Base-by-base conservation (phyloP, 371 early-diverging fungal genomes). In the Lichtheimia ramosa region DNA sequence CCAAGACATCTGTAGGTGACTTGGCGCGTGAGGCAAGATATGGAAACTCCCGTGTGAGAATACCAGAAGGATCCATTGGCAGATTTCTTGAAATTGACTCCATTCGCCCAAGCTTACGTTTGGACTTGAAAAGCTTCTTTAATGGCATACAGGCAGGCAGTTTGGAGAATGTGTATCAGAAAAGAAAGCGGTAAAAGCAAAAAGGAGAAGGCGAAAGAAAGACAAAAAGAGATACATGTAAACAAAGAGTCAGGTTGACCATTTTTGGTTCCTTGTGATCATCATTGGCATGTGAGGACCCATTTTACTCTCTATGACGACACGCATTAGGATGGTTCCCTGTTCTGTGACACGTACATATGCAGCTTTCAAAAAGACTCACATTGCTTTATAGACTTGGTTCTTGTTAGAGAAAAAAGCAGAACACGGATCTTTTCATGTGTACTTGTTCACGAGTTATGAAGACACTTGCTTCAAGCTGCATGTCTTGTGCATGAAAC, bases 1-100 rank as follows among this genome's bases (percentile, higher is more conserved):
- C 63, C 43, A 63, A 49, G 12, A 63, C 41, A 53, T 63, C 63
- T 15, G 58, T 48, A 18, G 63, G 63, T 21, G 63, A 63, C 18
- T 56, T 48, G 18, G 48, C 58, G 39, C 63, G 49, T 15, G 48
- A 43, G 7, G 23, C 46, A n/a, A 63, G 39, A 7, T 27, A 25
- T 14, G 43, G 51, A 16, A 63, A 63, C 28, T 51, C 58, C 14
- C 42, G 46, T 23, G 54, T 28, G 3, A 63, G 51, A 43, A 63
- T 58, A 23, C 43, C 54, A 12, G 54, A 52, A 18, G 54, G 5
- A 20, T 60, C 61, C 18, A 8, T 6, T 46, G 46, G 46, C 7
- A 46, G 46, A 14, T 21, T 46, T 1, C 16, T 5, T 18, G 46
- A 46, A 16, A 46, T n/a, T 4, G 46, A 7, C 7, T 46, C 46